These are phyloP conservation scores for Rhizophagus clarus DNA, from an alignment of 192 early-diverging fungal species.

Conservation along the genomic window DNA sequence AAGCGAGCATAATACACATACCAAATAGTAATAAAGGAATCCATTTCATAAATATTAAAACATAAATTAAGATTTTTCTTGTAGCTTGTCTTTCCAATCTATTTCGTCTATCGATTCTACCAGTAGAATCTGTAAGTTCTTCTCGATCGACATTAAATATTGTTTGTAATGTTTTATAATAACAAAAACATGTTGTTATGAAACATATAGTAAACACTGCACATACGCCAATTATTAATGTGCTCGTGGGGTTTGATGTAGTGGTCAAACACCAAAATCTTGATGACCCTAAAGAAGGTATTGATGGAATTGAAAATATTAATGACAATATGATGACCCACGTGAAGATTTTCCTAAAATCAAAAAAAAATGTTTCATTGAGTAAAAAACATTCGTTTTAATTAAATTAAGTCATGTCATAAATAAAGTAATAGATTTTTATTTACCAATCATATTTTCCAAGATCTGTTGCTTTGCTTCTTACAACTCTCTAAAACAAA, in stretches of 20 bases:
- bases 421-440: too few species aligned
- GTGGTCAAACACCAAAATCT: background rate
- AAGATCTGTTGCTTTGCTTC: background rate
- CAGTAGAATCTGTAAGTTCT: background rate
- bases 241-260: background rate
- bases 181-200: background rate
- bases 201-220: background rate
- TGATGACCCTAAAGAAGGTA: background rate
- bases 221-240: background rate
- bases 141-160: slow-evolving; percentile 19
- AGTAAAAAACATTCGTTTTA: too few species aligned
- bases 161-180: background rate
- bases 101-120: slow-evolving; percentile 11
- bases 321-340: background rate
- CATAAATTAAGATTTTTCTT: slow-evolving; percentile 11
- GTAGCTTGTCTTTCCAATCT: slow-evolving; percentile 3
- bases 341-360: background rate
- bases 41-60: slow-evolving; percentile 12
- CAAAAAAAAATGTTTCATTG: background rate
- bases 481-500: background rate
- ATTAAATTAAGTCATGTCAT: too few species aligned
- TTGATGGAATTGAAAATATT: background rate
- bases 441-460: slow-evolving; percentile 11
- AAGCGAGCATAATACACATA: background rate
- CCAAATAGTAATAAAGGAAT: background rate